Evolutionary conservation across 1,284 basidiomycete species (phyloP).

Genomic region (Microbotryomycetes sp.): DNA sequence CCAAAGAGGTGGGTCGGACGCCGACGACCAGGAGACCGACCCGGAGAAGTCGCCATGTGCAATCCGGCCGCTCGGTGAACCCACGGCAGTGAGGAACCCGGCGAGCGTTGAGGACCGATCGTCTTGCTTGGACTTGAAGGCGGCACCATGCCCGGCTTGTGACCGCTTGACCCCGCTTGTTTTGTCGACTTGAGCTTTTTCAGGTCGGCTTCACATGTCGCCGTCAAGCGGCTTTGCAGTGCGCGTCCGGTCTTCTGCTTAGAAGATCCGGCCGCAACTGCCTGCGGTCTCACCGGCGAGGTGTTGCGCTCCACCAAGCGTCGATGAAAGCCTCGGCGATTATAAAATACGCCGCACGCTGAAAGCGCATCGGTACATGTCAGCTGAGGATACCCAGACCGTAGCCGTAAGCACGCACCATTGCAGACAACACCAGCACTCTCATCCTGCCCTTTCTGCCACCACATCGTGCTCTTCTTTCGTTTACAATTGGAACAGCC

Average conservation of each 20-base stretch:
- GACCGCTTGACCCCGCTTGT: not conserved
- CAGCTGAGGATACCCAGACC: not conserved
- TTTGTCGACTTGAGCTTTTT: constrained; percentile 12
- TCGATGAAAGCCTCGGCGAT: constrained; percentile 30
- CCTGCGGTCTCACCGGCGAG: constrained; percentile 2
- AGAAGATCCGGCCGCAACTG: not conserved
- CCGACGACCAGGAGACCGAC: constrained; percentile 16
- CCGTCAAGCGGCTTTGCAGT: constrained; percentile 26
- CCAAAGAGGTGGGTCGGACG: not conserved
- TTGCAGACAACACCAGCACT: constrained; percentile 20
- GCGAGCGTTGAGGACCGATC: constrained; percentile 25
- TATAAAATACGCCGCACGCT: constrained; percentile 31
- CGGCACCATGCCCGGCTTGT: constrained; percentile 13
- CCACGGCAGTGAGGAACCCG: constrained; percentile 1
- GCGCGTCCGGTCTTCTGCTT: constrained; percentile 4
- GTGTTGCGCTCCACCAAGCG: not conserved
- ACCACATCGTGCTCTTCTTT: constrained; percentile 28
- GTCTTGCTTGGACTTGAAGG: constrained; percentile 27
- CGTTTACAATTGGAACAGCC: constrained; percentile 30
- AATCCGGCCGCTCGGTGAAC: not conserved
- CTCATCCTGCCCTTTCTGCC: constrained; percentile 2
- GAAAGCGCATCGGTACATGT: not conserved
- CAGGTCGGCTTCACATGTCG: constrained; percentile 31
- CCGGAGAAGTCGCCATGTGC: constrained; percentile 23
- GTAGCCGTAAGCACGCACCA: constrained; percentile 2